Base-by-base conservation (phyloP, 2,329 filamentous ascomycete species). In the Botrytis squamosa region DNA sequence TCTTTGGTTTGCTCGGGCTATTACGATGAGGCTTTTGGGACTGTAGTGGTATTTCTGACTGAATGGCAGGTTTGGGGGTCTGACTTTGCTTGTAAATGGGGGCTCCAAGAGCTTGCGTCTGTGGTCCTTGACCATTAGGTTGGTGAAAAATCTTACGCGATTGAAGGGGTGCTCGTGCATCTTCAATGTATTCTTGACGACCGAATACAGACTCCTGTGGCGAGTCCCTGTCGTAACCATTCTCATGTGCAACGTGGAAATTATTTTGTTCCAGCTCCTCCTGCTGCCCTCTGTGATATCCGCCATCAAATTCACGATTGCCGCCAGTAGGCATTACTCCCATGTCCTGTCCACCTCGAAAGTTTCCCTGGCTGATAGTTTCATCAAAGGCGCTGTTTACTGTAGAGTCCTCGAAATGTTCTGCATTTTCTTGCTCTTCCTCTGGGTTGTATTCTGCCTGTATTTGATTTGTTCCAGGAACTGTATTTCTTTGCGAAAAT, bases 331-430 rank as follows among this genome's bases (percentile, higher is more conserved):
- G n/a, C n/a, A 33, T 55, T 6, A 3, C 44, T 55, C 4, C 36
- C 10, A 46, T 52, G 25, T 46, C 44, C 20, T 71, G 69, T 12
- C 42, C 33, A 25, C n/a, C 40, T 44, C 18, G 10, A 67, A 66
- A 44, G 22, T 40, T 67, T 16, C n/a, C 14, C 33, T 70, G 49
- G 33, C 71, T 73, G 29, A 69, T 25, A 22, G 71, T 73, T 16
- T 69, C 52, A 62, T 73, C 71, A 20, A 73, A 73, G n/a, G 69
- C 22, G 4, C 44, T 44, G 7, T 22, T 36, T 7, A 73, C 49
- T 62, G 71, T 73, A 63, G 64, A 66, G 33, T 40, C 46, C 29
- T 71, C 69, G 46, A 71, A 71, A 22, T 29, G 38, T 16, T 71
- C 57, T 10, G 6, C 42, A 14, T 71, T 40, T 20, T 70, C 49